phyloP scores from a whole-genome alignment of 2,329 filamentous ascomycete genomes.

The Fusarium xyrophilum region DNA sequence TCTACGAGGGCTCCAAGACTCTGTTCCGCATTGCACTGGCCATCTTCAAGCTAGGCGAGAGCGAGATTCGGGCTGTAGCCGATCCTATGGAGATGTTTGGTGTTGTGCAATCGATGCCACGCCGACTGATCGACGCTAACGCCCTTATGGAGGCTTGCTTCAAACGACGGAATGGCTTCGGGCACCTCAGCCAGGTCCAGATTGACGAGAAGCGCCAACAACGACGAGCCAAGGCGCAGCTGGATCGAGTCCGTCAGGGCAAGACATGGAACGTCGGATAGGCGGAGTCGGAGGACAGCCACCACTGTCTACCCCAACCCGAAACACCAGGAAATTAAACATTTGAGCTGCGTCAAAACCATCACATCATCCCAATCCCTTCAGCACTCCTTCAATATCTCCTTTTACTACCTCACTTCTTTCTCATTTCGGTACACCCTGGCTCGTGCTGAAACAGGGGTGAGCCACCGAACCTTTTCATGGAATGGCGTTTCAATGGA shows the following conservation, averaged over 20 bases:
- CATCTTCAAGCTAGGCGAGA: conserved; percentile 88
- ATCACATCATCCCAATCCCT: neutral
- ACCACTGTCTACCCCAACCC: conserved; percentile 40
- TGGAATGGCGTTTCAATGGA: conserved; percentile 41
- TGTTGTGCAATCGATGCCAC: conserved; percentile 85
- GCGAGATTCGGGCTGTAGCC: conserved; percentile 76
- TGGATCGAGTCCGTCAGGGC: conserved; percentile 47
- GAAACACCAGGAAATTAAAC: conserved; percentile 16
- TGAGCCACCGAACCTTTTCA: conserved; percentile 34
- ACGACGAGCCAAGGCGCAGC: conserved; percentile 63
- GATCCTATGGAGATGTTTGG: conserved; percentile 97
- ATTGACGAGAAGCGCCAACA: conserved; percentile 80
- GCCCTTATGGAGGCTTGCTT: conserved; percentile 83
- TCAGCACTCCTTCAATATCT: conserved; percentile 22
- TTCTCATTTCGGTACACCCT: conserved; percentile 24
- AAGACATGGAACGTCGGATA: conserved; percentile 44
- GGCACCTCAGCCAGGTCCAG: conserved; percentile 79
- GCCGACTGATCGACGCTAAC: conserved; percentile 83
- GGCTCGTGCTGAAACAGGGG: conserved; percentile 18
- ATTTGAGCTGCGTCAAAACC: neutral
- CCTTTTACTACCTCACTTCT: conserved; percentile 5
- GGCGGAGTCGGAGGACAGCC: conserved; percentile 41
- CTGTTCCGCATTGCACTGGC: conserved; percentile 90
- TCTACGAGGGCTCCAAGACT: conserved; percentile 93
- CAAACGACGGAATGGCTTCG: conserved; percentile 79